Evolutionary conservation across 495 filamentous ascomycete species (phyloP).

Genomic region (Hapsidospora chrysogenum): DNA sequence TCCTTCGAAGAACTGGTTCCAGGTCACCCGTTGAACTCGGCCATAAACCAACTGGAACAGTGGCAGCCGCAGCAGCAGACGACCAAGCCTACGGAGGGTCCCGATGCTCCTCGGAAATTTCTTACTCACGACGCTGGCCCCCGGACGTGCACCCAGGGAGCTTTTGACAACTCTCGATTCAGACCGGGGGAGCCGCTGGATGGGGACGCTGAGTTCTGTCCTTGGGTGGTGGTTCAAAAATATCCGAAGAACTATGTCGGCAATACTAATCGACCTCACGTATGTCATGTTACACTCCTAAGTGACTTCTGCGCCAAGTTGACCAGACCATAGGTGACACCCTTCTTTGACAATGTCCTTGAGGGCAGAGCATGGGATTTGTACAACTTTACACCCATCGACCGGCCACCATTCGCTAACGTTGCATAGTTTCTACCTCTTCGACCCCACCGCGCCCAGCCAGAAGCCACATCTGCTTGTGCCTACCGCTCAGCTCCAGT

Average conservation of each 20-base stretch:
- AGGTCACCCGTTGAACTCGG: too few relatives aligned
- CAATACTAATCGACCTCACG: conserved; percentile 22
- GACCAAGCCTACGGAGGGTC: background rate
- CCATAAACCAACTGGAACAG: background rate
- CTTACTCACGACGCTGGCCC: background rate
- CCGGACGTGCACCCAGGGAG: background rate
- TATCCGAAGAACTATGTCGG: conserved; percentile 45
- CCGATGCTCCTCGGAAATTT: background rate
- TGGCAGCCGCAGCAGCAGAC: background rate
- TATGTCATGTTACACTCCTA: conserved; percentile 8
- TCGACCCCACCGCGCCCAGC: conserved; percentile 24
- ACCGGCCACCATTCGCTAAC: background rate
- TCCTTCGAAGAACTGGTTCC: too few relatives aligned
- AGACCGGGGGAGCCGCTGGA: conserved; percentile 11
- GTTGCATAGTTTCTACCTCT: conserved; percentile 46
- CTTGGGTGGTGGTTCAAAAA: conserved; percentile 37
- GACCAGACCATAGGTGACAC: conserved; percentile 17
- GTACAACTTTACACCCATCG: conserved; percentile 24
- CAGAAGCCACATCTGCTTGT: conserved; percentile 44
- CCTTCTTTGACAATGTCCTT: conserved; percentile 45
- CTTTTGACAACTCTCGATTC: conserved; percentile 7
- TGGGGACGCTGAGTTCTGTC: conserved; percentile 30
- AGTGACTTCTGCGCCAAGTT: background rate
- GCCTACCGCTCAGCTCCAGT: conserved; percentile 41
- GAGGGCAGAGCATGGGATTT: conserved; percentile 47